Base-by-base conservation (phyloP, 2,329 filamentous ascomycete species). In the Pseudogymnoascus sp. region DNA sequence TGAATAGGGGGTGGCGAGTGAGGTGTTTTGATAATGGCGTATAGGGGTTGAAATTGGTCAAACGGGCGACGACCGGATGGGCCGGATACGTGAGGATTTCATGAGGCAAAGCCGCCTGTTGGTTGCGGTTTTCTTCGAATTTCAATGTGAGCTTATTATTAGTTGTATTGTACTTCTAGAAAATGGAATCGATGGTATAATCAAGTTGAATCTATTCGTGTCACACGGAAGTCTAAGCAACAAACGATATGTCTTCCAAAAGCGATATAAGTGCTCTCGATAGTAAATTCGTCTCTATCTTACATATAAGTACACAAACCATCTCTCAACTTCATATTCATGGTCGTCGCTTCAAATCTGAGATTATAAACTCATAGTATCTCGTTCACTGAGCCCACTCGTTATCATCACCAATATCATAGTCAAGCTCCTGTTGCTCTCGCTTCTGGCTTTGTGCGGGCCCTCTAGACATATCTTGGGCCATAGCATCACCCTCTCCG, bases 361-460 rank as follows among this genome's bases (percentile, higher is more conserved):
- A 56, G n/a, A 14, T 31, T 31, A 31, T 21, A 35, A 33, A 35
- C 28, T 56, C 47, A 8, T 53, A 8, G 14, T 7, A 56, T 60
- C 38, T 23, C 38, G 40, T 62, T 62, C 28, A 47, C 40, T 53
- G 28, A 35, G 18, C 69, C 68, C 73, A 73, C 63, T 76, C 75
- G 65, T 76, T 72, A 65, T 77, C 75, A 64, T 75, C 75, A 4
- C 75, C 75, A 61, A 77, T 74, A 66, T 77, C 75, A 66, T 77
- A 76, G 69, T 77, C 75, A 42, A 74, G 59, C 68, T 74, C 69
- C 60, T 69, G 60, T 21, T 63, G 66, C 25, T 68, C 64, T 25
- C 69, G 66, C 12, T 67, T 63, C 11, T 44, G 35, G 11, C 28
- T 62, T 25, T 62, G 28, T 25, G 18, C 12, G 21, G 35, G 18